phyloP scores from a whole-genome alignment of 78 protist genomes.

The Neovahlkampfia damariscottae region DNA sequence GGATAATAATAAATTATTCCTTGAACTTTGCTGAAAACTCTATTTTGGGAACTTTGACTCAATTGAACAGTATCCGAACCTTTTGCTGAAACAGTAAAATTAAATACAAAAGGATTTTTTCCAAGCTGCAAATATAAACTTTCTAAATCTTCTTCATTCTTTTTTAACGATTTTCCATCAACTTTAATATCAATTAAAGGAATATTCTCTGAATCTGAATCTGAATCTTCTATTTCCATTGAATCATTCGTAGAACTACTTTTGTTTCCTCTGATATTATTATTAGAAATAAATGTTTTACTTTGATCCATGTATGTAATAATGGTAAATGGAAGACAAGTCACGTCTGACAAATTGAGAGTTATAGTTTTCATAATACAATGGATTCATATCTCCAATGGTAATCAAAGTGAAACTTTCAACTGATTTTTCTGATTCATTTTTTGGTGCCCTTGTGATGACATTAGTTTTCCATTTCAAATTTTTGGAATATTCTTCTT shows the following conservation, averaged over 20 bases:
- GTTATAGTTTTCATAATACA: background rate
- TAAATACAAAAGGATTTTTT: background rate
- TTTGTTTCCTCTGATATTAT: background rate
- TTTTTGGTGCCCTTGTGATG: background rate
- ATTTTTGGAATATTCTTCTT: background rate
- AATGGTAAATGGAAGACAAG: conserved; percentile 15
- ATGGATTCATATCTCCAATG: background rate
- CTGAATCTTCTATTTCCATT: too few species aligned
- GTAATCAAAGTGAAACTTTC: conserved; percentile 8
- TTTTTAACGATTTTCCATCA: background rate
- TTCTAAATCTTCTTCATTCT: background rate
- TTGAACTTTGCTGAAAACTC: background rate
- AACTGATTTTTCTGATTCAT: background rate
- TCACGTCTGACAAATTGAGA: background rate
- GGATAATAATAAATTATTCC: conserved; percentile 16
- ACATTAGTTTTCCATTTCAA: background rate
- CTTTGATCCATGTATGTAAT: conserved; percentile 17
- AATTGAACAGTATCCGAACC: too few species aligned
- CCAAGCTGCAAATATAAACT: background rate
- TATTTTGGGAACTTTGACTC: background rate
- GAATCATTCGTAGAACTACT: too few species aligned
- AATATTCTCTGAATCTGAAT: too few species aligned
- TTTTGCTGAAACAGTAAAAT: background rate
- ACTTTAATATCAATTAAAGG: background rate
- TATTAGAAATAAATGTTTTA: background rate